Percentiles rank a stretch among this genome's conserved stretches.
Evolutionary conservation across 2,329 filamentous ascomycete genomes (phyloP).

Genomic region (Colletotrichum sp.): DNA sequence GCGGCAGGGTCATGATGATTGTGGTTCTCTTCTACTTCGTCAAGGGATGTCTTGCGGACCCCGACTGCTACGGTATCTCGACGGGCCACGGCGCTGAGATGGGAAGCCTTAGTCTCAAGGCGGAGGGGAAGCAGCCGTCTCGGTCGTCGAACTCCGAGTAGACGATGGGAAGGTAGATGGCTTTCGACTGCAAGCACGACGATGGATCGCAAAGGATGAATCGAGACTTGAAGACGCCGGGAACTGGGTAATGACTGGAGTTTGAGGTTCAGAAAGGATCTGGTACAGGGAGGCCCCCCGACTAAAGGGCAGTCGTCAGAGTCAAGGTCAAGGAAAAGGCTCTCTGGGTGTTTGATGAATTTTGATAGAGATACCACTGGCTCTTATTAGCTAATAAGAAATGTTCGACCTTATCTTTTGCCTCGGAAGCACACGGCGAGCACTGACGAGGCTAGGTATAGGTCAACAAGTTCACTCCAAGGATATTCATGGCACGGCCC

Average conservation of each 20-base stretch:
- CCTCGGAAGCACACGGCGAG: neutral
- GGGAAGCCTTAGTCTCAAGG: constrained; percentile 27
- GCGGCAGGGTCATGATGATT: constrained; percentile 40
- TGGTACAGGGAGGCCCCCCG: neutral
- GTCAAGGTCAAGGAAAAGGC: neutral
- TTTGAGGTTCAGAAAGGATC: neutral
- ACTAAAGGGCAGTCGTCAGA: neutral
- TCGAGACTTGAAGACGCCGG: neutral
- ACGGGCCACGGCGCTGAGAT: constrained; percentile 29
- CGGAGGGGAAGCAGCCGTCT: constrained; percentile 13
- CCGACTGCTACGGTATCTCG: constrained; percentile 13
- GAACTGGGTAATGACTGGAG: neutral
- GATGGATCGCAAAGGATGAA: neutral
- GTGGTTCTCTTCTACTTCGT: constrained; percentile 44
- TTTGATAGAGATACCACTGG: constrained; percentile 13
- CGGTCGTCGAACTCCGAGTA: neutral
- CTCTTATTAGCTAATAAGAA: neutral
- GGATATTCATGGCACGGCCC: too few species aligned
- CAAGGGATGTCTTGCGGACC: constrained; percentile 32
- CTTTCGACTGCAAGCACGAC: neutral
- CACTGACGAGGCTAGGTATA: too few species aligned
- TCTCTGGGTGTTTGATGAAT: neutral
- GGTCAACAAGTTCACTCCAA: too few species aligned
- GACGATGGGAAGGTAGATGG: neutral
- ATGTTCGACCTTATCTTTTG: neutral